Evolutionary conservation across 768 basidiomycete species (phyloP), one percentile per base, ranked within the genome.

Genomic region (Trametes elegans): DNA sequence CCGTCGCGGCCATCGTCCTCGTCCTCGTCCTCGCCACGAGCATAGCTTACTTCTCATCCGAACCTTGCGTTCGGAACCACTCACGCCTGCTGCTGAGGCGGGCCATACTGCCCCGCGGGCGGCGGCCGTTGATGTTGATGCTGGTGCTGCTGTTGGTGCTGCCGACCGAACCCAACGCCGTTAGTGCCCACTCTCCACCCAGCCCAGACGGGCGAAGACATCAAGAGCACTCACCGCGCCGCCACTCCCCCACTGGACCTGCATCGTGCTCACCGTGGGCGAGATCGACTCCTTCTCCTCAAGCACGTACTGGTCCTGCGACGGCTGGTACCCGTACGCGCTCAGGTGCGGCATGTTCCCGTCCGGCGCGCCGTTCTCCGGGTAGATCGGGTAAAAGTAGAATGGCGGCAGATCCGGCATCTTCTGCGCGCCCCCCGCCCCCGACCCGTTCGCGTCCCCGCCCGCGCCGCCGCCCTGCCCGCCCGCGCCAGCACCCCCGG

Each of bases 351-450:
- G 40, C 26, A 26, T 16, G 19, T 10, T 34, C 8, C 52, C 51
- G 26, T 66, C 32, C 49, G 63, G 53, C 40, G 62, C 48, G 54
- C 63, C 59, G 57, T 53, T 71, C 60, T 89, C 87, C 0, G 87
- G 84, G 63, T 78, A 89, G 73, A 89, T 88, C 0, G 89, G 89
- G 63, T 88, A 92, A 71, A 92, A 91, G 39, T 90, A 68, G 27
- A 76, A 79, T 6, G 79, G 72, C 2, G 88, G 87, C 39, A 91
- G 75, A 18, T 90, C 87, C 1, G 82, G 83, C 31, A 90, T 78
- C 48, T 66, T 65, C 56, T 63, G 64, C 49, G 63, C 64, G 16
- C 16, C 47, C 35, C 24, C 42, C n/a, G n/a, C n/a, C n/a, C n/a
- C n/a, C n/a, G n/a, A n/a, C 32, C 38, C 54, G 34, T 52, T 28